phyloP scores from a whole-genome alignment of 2,329 filamentous ascomycete genomes.

The Zymoseptoria brevis region DNA sequence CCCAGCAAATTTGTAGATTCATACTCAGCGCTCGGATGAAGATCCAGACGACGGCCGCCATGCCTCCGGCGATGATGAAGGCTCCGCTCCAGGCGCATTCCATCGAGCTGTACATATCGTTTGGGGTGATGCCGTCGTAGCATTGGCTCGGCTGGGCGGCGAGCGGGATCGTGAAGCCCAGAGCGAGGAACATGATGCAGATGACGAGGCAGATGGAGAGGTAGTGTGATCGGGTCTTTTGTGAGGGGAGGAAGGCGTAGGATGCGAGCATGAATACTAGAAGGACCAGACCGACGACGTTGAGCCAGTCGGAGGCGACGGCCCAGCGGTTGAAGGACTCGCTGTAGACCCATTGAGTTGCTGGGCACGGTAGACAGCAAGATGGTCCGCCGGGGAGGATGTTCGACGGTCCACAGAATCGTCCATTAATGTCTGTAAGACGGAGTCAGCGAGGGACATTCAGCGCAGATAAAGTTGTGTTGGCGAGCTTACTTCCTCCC shows the following conservation, averaged over 20 bases:
- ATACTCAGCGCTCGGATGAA: conserved; percentile 85
- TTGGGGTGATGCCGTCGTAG: conserved; percentile 81
- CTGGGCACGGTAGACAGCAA: conserved; percentile 88
- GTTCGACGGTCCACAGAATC: conserved; percentile 48
- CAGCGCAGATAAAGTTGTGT: background rate
- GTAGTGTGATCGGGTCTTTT: conserved; percentile 88
- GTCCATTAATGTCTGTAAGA: conserved; percentile 43
- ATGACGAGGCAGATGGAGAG: conserved; percentile 79
- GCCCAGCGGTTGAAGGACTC: conserved; percentile 52
- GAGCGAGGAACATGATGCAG: conserved; percentile 71
- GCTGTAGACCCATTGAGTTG: conserved; percentile 66
- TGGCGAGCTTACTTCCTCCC: conserved; percentile 57
- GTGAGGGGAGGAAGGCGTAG: conserved; percentile 71
- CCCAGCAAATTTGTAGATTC: conserved; percentile 94
- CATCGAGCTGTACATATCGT: conserved; percentile 76
- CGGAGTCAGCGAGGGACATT: conserved; percentile 25
- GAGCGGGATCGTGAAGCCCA: conserved; percentile 86
- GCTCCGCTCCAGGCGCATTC: conserved; percentile 84
- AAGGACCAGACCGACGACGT: conserved; percentile 63
- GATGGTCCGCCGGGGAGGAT: conserved; percentile 41
- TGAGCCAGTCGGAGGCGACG: conserved; percentile 70
- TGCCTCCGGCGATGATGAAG: conserved; percentile 77
- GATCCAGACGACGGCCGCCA: conserved; percentile 78
- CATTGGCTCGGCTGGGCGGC: conserved; percentile 73
- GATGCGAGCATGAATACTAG: conserved; percentile 71